These are phyloP conservation scores for Eutypella sp. DNA, from an alignment of 2,329 filamentous ascomycete genomes.

Conservation along the genomic window DNA sequence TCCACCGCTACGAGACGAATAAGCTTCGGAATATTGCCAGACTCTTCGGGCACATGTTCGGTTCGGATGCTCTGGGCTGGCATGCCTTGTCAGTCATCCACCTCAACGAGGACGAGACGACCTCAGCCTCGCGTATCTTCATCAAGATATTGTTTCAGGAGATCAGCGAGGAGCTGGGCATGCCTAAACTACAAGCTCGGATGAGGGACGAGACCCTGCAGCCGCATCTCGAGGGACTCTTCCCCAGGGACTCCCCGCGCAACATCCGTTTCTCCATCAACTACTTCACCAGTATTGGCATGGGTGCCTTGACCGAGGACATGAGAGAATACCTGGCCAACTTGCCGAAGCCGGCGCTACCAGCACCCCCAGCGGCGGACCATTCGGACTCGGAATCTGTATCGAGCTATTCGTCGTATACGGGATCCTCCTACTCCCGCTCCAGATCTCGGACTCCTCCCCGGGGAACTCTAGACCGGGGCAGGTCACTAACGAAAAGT, in stretches of 20 bases:
- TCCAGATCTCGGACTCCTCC: slow-evolving; percentile 41
- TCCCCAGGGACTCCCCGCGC: slow-evolving; percentile 82
- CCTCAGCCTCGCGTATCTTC: slow-evolving; percentile 93
- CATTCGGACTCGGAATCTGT: slow-evolving; percentile 67
- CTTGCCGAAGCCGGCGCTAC: slow-evolving; percentile 76
- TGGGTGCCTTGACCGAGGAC: slow-evolving; percentile 89
- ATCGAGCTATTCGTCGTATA: slow-evolving; percentile 75
- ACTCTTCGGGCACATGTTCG: slow-evolving; percentile 88
- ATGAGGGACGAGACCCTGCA: slow-evolving; percentile 75
- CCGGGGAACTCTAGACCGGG: slow-evolving; percentile 30
- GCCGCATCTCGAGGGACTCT: slow-evolving; percentile 76
- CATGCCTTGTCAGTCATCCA: slow-evolving; percentile 80
- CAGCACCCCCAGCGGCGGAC: slow-evolving; percentile 55
- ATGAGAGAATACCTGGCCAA: slow-evolving; percentile 91
- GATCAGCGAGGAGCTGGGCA: slow-evolving; percentile 78
- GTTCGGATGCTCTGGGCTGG: slow-evolving; percentile 87
- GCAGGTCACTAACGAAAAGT: slow-evolving; percentile 30
- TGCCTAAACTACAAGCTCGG: slow-evolving; percentile 70
- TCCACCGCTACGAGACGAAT: slow-evolving; percentile 96
- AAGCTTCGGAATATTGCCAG: slow-evolving; percentile 89
- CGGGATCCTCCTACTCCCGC: slow-evolving; percentile 52
- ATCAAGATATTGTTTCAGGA: slow-evolving; percentile 98
- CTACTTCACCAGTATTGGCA: slow-evolving; percentile 97
- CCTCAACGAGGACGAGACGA: slow-evolving; percentile 95
- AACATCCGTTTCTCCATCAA: slow-evolving; percentile 98